Conservation (phyloP, 2,329 filamentous ascomycete genomes). For the Cordyceps sp. region DNA sequence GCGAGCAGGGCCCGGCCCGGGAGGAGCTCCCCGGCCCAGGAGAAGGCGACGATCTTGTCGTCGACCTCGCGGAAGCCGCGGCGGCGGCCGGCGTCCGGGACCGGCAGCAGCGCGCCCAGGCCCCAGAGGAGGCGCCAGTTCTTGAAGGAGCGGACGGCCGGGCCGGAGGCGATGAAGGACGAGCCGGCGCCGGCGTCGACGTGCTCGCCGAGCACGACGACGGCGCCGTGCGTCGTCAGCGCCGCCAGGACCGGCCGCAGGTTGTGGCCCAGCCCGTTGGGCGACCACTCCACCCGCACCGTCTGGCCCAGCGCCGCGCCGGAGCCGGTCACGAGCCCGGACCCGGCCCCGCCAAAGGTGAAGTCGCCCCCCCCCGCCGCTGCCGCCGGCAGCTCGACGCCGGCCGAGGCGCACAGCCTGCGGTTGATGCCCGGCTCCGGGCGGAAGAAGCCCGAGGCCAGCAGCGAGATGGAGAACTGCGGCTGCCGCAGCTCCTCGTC, state of each 20-base stretch:
- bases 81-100: constrained; percentile 23
- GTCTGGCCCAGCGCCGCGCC: constrained; percentile 37
- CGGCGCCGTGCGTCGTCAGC: constrained; percentile 30
- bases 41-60: constrained; percentile 32
- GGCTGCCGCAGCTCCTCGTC: constrained; percentile 10
- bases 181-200: constrained; percentile 9
- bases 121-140: constrained; percentile 40
- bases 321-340: constrained; percentile 26
- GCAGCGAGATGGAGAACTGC: constrained; percentile 17
- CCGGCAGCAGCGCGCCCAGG: constrained; percentile 31
- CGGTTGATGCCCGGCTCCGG: constrained; percentile 27
- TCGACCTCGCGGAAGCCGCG: constrained; percentile 17
- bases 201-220: constrained; percentile 35
- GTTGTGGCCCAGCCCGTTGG: constrained; percentile 37
- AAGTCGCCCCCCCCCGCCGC: constrained; percentile 9
- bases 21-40: constrained; percentile 31
- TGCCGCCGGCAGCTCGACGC: constrained; percentile 14
- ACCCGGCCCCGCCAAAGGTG: constrained; percentile 25
- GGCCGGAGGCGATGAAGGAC: constrained; percentile 11
- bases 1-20: constrained; percentile 28
- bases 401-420: constrained; percentile 23
- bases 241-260: constrained; percentile 32
- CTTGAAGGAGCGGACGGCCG: constrained; percentile 22
- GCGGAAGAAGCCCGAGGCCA: constrained; percentile 15
- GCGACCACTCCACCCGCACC: constrained; percentile 39